Base-by-base conservation (phyloP, 2,329 filamentous ascomycete genomes). In the Pseudofabraea citricarpa region DNA sequence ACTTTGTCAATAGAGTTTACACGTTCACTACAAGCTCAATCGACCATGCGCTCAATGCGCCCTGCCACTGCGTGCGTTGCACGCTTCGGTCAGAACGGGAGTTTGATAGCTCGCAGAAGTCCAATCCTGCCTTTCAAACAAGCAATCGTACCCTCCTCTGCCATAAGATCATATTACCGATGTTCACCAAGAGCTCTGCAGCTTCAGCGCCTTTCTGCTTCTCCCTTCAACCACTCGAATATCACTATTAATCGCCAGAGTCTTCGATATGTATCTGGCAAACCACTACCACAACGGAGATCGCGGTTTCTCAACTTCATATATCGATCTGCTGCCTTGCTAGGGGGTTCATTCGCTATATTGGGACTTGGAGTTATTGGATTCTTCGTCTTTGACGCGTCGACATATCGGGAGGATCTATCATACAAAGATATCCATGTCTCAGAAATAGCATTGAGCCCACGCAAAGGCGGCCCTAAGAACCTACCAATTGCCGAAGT, bases 321-420 rank as follows among this genome's bases (percentile, higher is more conserved):
- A 36, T 88, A 87, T 61, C 78, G 85, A 53, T 73, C 78, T 23
- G 84, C 90, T 24, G 81, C 85, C 3, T 78, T 77, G 56, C 65
- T 88, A 18, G 93, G 93, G 29, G 81, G 87, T 46, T 86, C 91
- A 39, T 74, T 93, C 27, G 71, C 83, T 6, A 74, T 91, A 40
- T 63, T 87, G 43, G 83, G 85, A 24, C 68, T 75, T 3, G 73
- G 86, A 5, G 74, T 97, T 6, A 66, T 90, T 16, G 85, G 74
- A 38, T 96, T 98, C 73, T 98, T 98, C 68, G 56, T 93, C 55
- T 98, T 95, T 69, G 93, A 98, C 70, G 85, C 90, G 8, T 85
- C 81, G 37, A 98, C 93, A 12, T 98, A 98, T 69, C 82, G 79
- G 46, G 85, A 90, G 51, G 73, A 83, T 36, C 68, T 77, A 2